Percentiles rank a stretch among this genome's conserved stretches.
phyloP scores from a whole-genome alignment of 106 monocot genomes.

The Gastrodia elata region DNA sequence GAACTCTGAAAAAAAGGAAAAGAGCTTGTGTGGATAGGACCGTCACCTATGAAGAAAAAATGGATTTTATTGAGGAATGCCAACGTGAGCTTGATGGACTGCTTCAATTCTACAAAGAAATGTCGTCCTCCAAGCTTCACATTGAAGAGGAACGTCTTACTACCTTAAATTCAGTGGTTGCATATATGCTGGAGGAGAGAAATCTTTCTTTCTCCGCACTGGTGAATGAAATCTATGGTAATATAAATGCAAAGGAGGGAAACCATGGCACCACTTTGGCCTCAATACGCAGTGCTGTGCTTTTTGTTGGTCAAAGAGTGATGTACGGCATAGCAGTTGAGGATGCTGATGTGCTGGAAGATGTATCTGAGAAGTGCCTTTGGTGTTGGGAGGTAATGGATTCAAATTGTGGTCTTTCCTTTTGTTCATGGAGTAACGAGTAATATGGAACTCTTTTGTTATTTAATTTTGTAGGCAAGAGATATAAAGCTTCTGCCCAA shows the following conservation, averaged over 20 bases:
- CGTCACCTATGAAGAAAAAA: constrained; percentile 18
- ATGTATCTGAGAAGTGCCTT: constrained; percentile 57
- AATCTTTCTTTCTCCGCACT: constrained; percentile 58
- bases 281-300: constrained; percentile 42
- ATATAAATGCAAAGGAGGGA: constrained; percentile 28
- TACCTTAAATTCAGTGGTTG: constrained; percentile 37
- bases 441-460: not conserved
- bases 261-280: constrained; percentile 48
- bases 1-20: constrained; percentile 25
- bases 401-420: not conserved
- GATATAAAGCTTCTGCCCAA: constrained; percentile 60
- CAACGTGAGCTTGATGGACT: constrained; percentile 43
- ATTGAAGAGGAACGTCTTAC: constrained; percentile 17
- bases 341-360: constrained; percentile 73
- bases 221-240: constrained; percentile 56
- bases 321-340: constrained; percentile 57
- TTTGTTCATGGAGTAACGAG: not conserved
- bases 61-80: constrained; percentile 21
- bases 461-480: constrained; percentile 34
- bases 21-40: constrained; percentile 27
- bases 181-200: constrained; percentile 79
- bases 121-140: constrained; percentile 23
- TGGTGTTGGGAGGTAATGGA: constrained; percentile 97
- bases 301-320: constrained; percentile 65
- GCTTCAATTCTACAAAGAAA: constrained; percentile 54